Evolutionary conservation across 345 rosid species (phyloP).

Genomic region (Citrus glauca): DNA sequence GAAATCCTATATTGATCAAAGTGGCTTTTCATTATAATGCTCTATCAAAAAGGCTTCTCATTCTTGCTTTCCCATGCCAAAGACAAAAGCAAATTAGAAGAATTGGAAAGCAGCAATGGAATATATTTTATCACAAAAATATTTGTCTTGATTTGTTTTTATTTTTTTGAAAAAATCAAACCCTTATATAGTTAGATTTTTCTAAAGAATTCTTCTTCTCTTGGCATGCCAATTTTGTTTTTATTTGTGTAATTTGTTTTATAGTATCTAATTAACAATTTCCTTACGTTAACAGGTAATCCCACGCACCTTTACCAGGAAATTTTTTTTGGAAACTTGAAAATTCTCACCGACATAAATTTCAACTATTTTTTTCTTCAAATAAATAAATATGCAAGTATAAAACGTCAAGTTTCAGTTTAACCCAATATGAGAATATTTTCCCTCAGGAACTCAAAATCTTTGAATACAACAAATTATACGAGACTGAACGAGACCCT

Average conservation of each 20-base stretch:
- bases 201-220: neutral
- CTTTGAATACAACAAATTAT: neutral
- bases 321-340: neutral
- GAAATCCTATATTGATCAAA: neutral
- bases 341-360: neutral
- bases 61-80: neutral
- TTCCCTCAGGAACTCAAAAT: neutral
- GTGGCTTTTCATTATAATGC: neutral
- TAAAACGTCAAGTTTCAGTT: slow-evolving; percentile 24
- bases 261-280: neutral
- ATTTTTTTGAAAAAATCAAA: too few relatives aligned
- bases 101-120: neutral
- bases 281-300: neutral
- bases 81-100: neutral
- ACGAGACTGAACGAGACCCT: slow-evolving; percentile 22
- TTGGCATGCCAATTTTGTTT: neutral
- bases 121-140: too few relatives aligned
- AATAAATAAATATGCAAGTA: neutral
- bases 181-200: neutral
- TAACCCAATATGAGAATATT: neutral
- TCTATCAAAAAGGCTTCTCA: neutral
- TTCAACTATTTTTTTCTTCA: neutral
- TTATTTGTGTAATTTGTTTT: neutral
- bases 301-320: neutral
- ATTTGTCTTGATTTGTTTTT: too few relatives aligned